phyloP scores from a whole-genome alignment of 345 rosid species.

The Hypericum perforatum region DNA sequence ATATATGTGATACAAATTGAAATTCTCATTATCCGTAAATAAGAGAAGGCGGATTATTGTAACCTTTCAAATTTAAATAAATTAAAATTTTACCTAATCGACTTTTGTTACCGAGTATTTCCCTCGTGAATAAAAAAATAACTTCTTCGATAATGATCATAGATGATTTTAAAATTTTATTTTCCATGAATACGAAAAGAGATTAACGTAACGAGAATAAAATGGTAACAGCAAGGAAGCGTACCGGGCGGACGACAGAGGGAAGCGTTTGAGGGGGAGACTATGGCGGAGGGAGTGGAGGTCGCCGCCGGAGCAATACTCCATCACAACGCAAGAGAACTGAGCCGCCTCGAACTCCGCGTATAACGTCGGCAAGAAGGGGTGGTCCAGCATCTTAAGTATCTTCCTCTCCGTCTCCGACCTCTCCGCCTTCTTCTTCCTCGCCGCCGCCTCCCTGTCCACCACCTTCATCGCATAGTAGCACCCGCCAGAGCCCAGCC shows the following conservation, averaged over 20 bases:
- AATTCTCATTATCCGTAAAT: too few species aligned
- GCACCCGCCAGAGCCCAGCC: conserved; percentile 27
- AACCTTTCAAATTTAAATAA: too few species aligned
- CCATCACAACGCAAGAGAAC: conserved; percentile 90
- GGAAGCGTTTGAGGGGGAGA: conserved; percentile 55
- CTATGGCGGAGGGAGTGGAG: conserved; percentile 68
- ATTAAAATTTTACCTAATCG: too few species aligned
- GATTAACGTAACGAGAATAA: neutral
- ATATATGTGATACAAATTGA: too few species aligned
- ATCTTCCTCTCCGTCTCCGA: conserved; percentile 80
- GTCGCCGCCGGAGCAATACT: conserved; percentile 91
- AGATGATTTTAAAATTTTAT: too few species aligned
- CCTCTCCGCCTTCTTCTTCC: conserved; percentile 69
- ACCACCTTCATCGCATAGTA: conserved; percentile 88
- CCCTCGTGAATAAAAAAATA: too few species aligned
- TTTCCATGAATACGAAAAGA: neutral
- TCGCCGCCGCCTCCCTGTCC: conserved; percentile 52
- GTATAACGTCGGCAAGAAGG: conserved; percentile 78
- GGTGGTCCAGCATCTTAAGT: conserved; percentile 81
- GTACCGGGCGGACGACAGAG: conserved; percentile 66
- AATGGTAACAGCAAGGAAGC: neutral
- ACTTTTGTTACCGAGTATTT: too few species aligned
- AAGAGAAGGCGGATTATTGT: too few species aligned
- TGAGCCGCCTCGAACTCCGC: conserved; percentile 83
- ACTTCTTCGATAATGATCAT: too few species aligned